Base-by-base conservation (phyloP, 2,329 filamentous ascomycete genomes). In the Rhynchosporium agropyri region DNA sequence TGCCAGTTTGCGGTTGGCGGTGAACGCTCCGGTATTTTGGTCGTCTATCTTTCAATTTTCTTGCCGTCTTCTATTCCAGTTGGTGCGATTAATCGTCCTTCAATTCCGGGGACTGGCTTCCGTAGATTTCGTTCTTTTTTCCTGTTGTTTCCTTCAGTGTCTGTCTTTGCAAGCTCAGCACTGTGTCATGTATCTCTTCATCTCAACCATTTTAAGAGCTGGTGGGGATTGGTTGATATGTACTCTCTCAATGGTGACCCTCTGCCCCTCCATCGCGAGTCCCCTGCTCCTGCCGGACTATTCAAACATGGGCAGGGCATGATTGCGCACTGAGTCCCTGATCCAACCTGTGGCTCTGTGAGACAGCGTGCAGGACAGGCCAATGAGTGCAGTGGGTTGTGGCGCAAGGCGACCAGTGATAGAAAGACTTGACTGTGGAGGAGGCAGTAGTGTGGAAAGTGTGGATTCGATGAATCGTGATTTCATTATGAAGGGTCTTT, bases 381-480 rank as follows among this genome's bases (percentile, higher is more conserved):
- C 38, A 36, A 29, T 4, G 31, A 40, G 26, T 26, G 38, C 3
- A 31, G 33, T 51, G 48, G 58, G 46, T 53, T 60, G 58, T 51
- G 58, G 58, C 58, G 58, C 58, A 60, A 60, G 31, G 46, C 38
- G 54, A 49, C 36, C 48, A 53, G 49, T 45, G 50, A 49, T 33
- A 51, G 38, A 26, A 40, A n/a, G 33, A 20, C 40, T 33, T 57
- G 28, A n/a, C 13, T 45, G 51, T 54, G 20, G 51, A 54, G 51
- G 51, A 31, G 51, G 20, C 20, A 7, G 1, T 29, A 54, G 20
- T 28, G 33, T 29, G n/a, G 20, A 3, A 54, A 29, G 26, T 12
- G 28, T 54, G 51, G 36, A 40, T 57, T 43, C 42, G 54, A 45
- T 46, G 31, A 28, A 20, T 15, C 4, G 10, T 33, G 10, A 20